A percentile compares a stretch with the other conserved stretches of the same genome.
Evolutionary conservation across 192 early-diverging fungal species (phyloP).

Genomic region (Backusella westeae): DNA sequence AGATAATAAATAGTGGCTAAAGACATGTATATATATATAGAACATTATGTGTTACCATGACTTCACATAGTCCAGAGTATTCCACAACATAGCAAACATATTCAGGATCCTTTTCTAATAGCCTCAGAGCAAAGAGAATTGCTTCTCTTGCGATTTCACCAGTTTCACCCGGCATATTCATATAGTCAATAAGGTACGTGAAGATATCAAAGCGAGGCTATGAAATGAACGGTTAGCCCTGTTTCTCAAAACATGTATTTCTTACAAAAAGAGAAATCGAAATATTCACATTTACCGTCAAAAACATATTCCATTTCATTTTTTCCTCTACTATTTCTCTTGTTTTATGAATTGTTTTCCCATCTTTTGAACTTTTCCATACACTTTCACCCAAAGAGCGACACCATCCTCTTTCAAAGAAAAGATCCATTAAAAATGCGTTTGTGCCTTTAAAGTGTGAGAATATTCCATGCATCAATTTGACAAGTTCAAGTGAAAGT

Average conservation of each 20-base stretch:
- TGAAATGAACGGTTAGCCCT: background rate
- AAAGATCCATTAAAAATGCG: slow-evolving; percentile 38
- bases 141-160: slow-evolving; percentile 41
- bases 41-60: slow-evolving; percentile 25
- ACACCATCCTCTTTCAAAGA: slow-evolving; percentile 43
- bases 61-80: slow-evolving; percentile 40
- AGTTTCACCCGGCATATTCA: slow-evolving; percentile 41
- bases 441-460: slow-evolving; percentile 40
- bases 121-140: slow-evolving; percentile 33
- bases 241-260: background rate
- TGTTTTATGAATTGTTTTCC: slow-evolving; percentile 27
- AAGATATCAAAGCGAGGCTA: slow-evolving; percentile 42
- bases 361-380: slow-evolving; percentile 31
- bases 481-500: slow-evolving; percentile 37
- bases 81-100: slow-evolving; percentile 40
- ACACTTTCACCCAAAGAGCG: slow-evolving; percentile 38
- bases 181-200: slow-evolving; percentile 36
- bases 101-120: slow-evolving; percentile 39
- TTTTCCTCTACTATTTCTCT: slow-evolving; percentile 37
- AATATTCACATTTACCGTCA: slow-evolving; percentile 21
- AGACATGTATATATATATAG: background rate
- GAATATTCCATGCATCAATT: slow-evolving; percentile 38
- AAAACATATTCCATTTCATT: slow-evolving; percentile 36
- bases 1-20: background rate
- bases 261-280: background rate